A percentile compares a stretch with the other conserved stretches of the same genome.
These are phyloP conservation scores for Erodium moschatum DNA, from an alignment of 441 rosid species.

Conservation along the genomic window DNA sequence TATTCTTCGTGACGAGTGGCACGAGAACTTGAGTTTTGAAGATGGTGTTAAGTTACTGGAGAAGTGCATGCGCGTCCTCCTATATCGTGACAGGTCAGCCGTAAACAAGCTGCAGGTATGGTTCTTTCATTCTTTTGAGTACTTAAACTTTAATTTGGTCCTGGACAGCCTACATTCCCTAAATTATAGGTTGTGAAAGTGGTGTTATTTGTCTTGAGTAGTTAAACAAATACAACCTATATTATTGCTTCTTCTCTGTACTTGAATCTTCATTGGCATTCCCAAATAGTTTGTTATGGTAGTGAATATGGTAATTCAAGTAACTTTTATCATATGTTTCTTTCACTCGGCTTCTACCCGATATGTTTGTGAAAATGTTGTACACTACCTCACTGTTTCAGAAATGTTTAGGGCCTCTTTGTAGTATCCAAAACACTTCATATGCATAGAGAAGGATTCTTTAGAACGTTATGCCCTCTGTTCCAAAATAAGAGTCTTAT, in stretches of 20 bases:
- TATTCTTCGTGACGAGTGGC: slow-evolving; percentile 95
- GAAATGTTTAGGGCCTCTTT: background rate
- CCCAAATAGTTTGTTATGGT: background rate
- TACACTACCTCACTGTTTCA: background rate
- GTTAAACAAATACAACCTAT: background rate
- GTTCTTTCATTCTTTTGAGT: slow-evolving; percentile 11
- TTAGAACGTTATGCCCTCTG: background rate
- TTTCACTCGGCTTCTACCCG: background rate
- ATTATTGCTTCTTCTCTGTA: background rate
- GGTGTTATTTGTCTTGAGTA: background rate
- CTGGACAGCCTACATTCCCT: background rate
- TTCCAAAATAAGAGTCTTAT: background rate
- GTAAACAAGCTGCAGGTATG: slow-evolving; percentile 93
- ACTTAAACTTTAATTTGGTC: background rate
- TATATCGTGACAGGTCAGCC: slow-evolving; percentile 90
- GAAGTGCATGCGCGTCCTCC: slow-evolving; percentile 96
- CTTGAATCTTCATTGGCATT: background rate
- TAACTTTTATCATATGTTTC: background rate
- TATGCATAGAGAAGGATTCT: background rate
- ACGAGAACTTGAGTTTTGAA: slow-evolving; percentile 75
- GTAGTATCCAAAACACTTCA: background rate
- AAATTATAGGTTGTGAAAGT: background rate
- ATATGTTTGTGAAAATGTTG: background rate
- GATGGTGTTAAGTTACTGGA: slow-evolving; percentile 86
- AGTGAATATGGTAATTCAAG: background rate